Base-by-base conservation (phyloP, 805 yeast species). In the Sungouiozyma ichnusensis region DNA sequence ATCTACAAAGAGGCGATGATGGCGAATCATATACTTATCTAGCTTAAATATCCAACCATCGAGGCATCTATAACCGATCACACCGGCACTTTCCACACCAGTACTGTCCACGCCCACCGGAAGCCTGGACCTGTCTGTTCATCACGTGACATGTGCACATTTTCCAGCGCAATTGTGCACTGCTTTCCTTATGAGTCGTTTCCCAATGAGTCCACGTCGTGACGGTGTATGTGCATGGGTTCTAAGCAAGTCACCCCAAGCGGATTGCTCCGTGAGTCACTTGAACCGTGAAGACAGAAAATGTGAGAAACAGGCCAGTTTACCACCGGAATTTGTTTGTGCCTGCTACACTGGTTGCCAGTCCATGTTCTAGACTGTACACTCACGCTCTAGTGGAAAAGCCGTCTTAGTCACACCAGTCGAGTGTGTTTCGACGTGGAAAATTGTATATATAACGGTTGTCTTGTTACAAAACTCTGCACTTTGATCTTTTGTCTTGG, bases 11-110 rank as follows among this genome's bases (percentile, higher is more conserved):
- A 59, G 71, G 79, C 44, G 84, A 77, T 35, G 79, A 73, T 37
- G 81, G 79, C 41, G 79, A 77, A 52, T 72, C 80, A 27, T 87
- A 86, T 55, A 83, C 81, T 54, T 90, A 90, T 58, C 65, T 88
- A 48, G 94, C 96, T 33, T 87, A 39, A 31, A 36, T 24, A 24
- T 24, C 16, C 45, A 36, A n/a, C 35, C n/a, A 16, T 16, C 14
- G 15, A 17, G 16, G 37, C 20, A 39, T 39, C 16, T 20, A n/a
- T 3, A n/a, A n/a, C n/a, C n/a, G n/a, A n/a, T n/a, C n/a, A n/a
- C n/a, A n/a, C n/a, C n/a, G n/a, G n/a, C n/a, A n/a, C n/a, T n/a
- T n/a, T n/a, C n/a, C n/a, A n/a, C n/a, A n/a, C 14, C 18, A 19
- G 17, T n/a, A 15, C 33, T 15, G 13, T 15, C 18, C 14, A 34